Base-by-base conservation (phyloP, 2,329 filamentous ascomycete genomes). In the Niveomyces coronatus region DNA sequence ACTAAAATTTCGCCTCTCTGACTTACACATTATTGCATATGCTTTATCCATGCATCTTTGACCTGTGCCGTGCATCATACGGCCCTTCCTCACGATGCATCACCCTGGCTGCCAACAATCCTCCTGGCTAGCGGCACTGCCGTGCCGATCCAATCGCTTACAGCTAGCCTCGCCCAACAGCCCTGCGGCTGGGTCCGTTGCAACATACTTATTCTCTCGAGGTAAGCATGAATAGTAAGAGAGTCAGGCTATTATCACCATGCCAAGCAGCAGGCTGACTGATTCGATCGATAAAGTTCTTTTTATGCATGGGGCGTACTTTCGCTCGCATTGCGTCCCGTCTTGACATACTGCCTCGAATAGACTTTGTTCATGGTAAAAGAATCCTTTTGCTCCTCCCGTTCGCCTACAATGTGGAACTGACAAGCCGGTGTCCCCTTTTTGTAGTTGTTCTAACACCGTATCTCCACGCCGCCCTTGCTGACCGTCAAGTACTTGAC, bases 401-500 rank as follows among this genome's bases (percentile, higher is more conserved):
- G n/a, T n/a, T n/a, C n/a, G n/a, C n/a, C n/a, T n/a, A n/a, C n/a
- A n/a, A n/a, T n/a, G n/a, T n/a, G n/a, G n/a, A n/a, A 24, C 13
- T 24, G 23, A 8, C 23, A 24, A 24, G 8, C 8, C 23, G 8
- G 13, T 24, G 23, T 24, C 23, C 14, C n/a, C 11, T 10, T 9
- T 14, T 28, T 11, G 17, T 15, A 5, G 10, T 20, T 17, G 15
- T 3, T 15, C 33, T 33, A 77, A 53, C 76, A 80, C 49, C 77
- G 64, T 48, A 78, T 68, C 57, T 82, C 77, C 29, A 81, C 65
- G 16, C 76, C 77, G 11, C 71, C 70, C 45, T 75, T 76, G 52
- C 76, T 81, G 34, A 81, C 67, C 13, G 88, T 95, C 50, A 98
- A 58, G 60, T 98, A 98, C 63, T 98, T 98, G 47, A 98, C 91